Evolutionary conservation across 192 early-diverging fungal genomes (phyloP).

Genomic region (Funneliformis mosseae): DNA sequence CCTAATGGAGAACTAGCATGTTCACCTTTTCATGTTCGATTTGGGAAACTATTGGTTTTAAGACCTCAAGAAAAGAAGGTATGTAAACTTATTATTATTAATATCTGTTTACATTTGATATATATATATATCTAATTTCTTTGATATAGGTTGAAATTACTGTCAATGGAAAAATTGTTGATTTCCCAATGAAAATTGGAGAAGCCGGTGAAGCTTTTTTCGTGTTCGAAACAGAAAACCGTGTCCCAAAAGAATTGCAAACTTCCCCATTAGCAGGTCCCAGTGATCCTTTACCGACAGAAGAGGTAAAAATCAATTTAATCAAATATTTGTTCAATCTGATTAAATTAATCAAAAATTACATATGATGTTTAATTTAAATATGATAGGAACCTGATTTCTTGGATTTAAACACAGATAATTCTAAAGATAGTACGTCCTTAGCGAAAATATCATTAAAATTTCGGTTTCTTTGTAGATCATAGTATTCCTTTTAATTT

Average conservation of each 20-base stretch:
- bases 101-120: neutral
- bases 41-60: conserved; percentile 92
- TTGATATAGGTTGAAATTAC: conserved; percentile 70
- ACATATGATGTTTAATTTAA: neutral
- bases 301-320: no score
- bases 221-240: conserved; percentile 89
- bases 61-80: conserved; percentile 92
- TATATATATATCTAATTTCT: neutral
- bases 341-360: neutral
- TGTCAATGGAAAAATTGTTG: conserved; percentile 77
- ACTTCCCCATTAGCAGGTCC: conserved; percentile 88
- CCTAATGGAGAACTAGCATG: conserved; percentile 80
- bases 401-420: conserved; percentile 13
- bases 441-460: no score
- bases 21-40: conserved; percentile 98
- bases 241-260: conserved; percentile 88
- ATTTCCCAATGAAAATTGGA: conserved; percentile 94
- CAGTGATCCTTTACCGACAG: conserved; percentile 12
- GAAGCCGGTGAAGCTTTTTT: conserved; percentile 99
- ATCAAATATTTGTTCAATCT: no score
- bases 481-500: no score
- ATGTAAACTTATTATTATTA: conserved; percentile 2
- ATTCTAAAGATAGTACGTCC: neutral
- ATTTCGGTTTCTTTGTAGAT: no score
- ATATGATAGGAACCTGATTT: conserved; percentile 25